Percentiles rank a stretch among this genome's conserved stretches.
These are phyloP conservation scores for Calonectria naviculata DNA, from an alignment of 2,329 filamentous ascomycete species.

Conservation along the genomic window DNA sequence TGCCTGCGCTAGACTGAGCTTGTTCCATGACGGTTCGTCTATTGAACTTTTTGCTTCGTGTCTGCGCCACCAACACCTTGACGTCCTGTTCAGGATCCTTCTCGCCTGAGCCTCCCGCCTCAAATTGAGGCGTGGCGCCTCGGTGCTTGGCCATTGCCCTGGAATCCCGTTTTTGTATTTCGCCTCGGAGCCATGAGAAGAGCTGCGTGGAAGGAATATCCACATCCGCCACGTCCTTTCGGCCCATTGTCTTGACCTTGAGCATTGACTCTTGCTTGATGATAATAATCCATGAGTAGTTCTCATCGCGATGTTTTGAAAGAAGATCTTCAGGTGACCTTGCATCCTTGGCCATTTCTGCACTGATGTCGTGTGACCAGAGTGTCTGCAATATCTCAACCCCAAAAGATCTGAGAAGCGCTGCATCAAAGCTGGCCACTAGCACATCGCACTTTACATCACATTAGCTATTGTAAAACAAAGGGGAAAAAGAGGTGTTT, in stretches of 20 bases:
- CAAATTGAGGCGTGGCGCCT: slow-evolving; percentile 43
- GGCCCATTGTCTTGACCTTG: slow-evolving; percentile 82
- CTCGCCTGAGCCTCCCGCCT: slow-evolving; percentile 42
- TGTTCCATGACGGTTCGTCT: slow-evolving; percentile 88
- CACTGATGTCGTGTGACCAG: slow-evolving; percentile 86
- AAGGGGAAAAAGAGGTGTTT: not conserved
- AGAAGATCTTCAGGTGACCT: slow-evolving; percentile 84
- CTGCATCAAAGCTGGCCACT: slow-evolving; percentile 86
- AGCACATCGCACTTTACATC: slow-evolving; percentile 81
- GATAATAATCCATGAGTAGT: slow-evolving; percentile 88
- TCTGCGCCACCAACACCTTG: slow-evolving; percentile 84
- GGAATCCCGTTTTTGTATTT: slow-evolving; percentile 83
- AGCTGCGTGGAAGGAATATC: slow-evolving; percentile 82
- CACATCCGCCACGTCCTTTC: slow-evolving; percentile 79
- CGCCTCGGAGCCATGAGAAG: slow-evolving; percentile 81
- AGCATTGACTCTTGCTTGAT: slow-evolving; percentile 82
- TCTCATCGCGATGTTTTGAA: slow-evolving; percentile 79
- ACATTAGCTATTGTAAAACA: not conserved
- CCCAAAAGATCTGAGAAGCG: slow-evolving; percentile 79
- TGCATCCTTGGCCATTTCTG: slow-evolving; percentile 86
- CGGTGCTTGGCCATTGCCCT: slow-evolving; percentile 62
- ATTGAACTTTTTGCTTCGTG: slow-evolving; percentile 92
- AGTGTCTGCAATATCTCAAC: slow-evolving; percentile 82
- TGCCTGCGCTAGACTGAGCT: slow-evolving; percentile 68
- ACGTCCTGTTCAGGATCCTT: slow-evolving; percentile 74